Base-by-base conservation (phyloP, 352 stramenopile genomes). In the Phytophthora pini region DNA sequence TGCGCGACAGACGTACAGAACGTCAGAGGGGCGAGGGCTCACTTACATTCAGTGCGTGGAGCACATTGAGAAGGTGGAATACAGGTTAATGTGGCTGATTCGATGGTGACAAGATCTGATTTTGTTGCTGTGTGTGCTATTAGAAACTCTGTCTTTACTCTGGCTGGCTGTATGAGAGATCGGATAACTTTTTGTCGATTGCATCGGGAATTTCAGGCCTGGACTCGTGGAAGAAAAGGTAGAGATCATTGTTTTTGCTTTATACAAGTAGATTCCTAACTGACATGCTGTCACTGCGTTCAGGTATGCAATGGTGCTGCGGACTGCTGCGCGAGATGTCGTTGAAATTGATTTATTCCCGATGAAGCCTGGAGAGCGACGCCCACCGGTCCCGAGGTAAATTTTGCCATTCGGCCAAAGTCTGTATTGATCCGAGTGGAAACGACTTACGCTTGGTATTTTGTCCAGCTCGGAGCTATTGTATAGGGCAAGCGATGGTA, bases 161-260 rank as follows among this genome's bases (percentile, higher is more conserved):
- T 11, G 86, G 84, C 0, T 96, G 88, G 88, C 54, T 96, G 9
- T 86, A 94, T 70, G 80, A 92, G 70, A 82, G 87, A 58, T 68
- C 84, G 3, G 88, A 96, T 61, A 96, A 93, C 47, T 63, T 94
- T 47, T 61, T 94, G 29, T 96, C 88, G 7, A 74, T 91, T 59
- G 79, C 84, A 5, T 92, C 86, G 2, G 84, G 86, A 0, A 64
- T 94, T 12, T 80, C 83, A n/a, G 68, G 78, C 40, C 67, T 96
- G 27, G 84, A 93, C 44, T 93, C 86, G 52, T 96, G 88, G 88
- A 94, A 91, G 66, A 82, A 84, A 49, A 75, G 86, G 88, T 95
- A 46, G 10, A 4, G 24, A 26, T 26, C 24, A 7, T 32, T 61
- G 12, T 38, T 40, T 4, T 38, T 34, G 27, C 6, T 51, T 36